Evolutionary conservation across 352 stramenopile genomes (phyloP).

Genomic region (Phytophthora constricta): DNA sequence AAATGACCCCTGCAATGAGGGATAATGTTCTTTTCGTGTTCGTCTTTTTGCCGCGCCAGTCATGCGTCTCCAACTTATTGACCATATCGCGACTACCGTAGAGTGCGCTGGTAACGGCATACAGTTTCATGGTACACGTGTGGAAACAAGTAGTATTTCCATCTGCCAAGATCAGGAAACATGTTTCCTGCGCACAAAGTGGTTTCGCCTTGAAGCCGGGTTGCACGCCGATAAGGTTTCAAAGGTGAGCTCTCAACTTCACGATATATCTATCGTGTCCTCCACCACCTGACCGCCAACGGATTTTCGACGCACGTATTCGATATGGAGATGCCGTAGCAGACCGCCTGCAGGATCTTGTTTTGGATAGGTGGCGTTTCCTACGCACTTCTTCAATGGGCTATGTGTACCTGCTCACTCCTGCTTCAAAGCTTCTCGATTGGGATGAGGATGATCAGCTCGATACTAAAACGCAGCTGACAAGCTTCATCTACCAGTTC

Average conservation of each 20-base stretch:
- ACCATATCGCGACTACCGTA: slow-evolving; percentile 2
- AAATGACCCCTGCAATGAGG: slow-evolving; percentile 39
- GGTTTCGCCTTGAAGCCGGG: too few species aligned
- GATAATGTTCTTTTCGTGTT: slow-evolving; percentile 15
- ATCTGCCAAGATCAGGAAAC: too few species aligned
- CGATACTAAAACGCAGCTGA: neutral
- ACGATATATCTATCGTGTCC: too few species aligned
- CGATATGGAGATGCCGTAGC: neutral
- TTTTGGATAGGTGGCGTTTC: neutral
- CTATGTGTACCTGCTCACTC: neutral
- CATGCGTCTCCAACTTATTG: slow-evolving; percentile 2
- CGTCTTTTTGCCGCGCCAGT: slow-evolving; percentile 4
- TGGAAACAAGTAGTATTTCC: too few species aligned
- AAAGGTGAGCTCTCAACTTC: too few species aligned
- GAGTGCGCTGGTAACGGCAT: too few species aligned
- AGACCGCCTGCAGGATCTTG: neutral
- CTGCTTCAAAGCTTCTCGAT: neutral
- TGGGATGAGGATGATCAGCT: neutral
- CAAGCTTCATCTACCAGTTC: neutral
- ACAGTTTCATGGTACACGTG: too few species aligned
- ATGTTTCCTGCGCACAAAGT: too few species aligned
- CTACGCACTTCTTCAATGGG: neutral
- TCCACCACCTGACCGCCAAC: too few species aligned
- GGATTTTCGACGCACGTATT: too few species aligned
- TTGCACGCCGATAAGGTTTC: too few species aligned